Percentiles rank a stretch among this genome's conserved stretches.
Conservation (phyloP, 768 basidiomycete genomes). For the Mycena capillaripes region DNA sequence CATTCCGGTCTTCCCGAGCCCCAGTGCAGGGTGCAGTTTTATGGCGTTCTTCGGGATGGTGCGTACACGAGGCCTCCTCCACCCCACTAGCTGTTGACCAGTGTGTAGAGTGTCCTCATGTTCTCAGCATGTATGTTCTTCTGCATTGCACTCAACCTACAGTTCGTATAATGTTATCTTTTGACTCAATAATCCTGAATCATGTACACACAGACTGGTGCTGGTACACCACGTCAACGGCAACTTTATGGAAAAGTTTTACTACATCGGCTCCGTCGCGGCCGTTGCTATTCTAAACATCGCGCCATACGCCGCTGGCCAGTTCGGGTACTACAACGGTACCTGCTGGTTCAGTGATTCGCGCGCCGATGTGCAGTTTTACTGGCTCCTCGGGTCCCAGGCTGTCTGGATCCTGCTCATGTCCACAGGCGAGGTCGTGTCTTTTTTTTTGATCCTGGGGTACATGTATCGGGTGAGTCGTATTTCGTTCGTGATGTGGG, state of each 20-base stretch:
- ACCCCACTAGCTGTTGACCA: not conserved
- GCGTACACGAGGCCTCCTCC: not conserved
- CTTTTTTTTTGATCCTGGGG: no score
- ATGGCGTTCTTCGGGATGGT: slow-evolving; percentile 4
- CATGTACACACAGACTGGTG: slow-evolving; percentile 7
- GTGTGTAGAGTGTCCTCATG: not conserved
- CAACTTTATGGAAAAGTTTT: slow-evolving; percentile 4
- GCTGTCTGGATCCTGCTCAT: no score
- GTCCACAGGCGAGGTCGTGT: no score
- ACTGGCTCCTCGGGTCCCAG: no score
- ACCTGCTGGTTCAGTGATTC: slow-evolving; percentile 1
- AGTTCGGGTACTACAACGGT: slow-evolving; percentile 5
- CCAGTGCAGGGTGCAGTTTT: slow-evolving; percentile 7
- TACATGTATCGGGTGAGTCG: no score
- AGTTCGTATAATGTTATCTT: not conserved
- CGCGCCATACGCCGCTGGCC: no score
- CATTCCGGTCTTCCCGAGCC: not conserved
- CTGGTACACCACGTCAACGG: slow-evolving; percentile 8
- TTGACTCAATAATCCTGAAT: not conserved
- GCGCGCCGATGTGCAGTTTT: not conserved
- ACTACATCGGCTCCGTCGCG: slow-evolving; percentile 8
- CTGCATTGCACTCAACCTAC: not conserved
- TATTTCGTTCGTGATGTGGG: no score
- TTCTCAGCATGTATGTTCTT: no score
- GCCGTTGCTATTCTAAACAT: not conserved